Base-by-base conservation (phyloP, 768 basidiomycete genomes). In the Cubamyces sp. region DNA sequence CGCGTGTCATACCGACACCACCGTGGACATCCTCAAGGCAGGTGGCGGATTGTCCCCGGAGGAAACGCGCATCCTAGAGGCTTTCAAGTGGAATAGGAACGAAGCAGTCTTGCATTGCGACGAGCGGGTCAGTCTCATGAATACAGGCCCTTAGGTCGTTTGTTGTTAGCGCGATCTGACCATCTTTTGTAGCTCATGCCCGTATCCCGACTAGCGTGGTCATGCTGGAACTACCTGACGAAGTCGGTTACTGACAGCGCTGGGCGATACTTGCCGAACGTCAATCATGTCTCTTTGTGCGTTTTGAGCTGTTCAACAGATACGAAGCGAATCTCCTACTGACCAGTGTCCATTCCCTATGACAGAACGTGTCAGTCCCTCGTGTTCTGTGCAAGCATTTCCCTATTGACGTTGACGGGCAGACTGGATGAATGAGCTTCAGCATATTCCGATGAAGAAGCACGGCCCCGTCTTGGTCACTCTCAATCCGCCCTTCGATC, bases 161-260 rank as follows among this genome's bases (percentile, higher is more conserved):
- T 8, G 23, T 15, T 30, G n/a, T 15, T 30, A 16, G 40, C 7
- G 45, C 16, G 28, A 5, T 30, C 28, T 6, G n/a, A 21, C 25
- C 19, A 53, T 19, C 2, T 54, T 18, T 39, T 30, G 12, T 57
- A 90, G 87, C 70, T 92, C 15, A 91, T 92, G 88, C 91, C 90
- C 0, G 77, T 76, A 58, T 76, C 77, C 50, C 75, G 81, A 19
- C 64, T 75, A 12, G 88, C 87, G 0, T 92, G 90, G 87, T 87
- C 88, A 0, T 87, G 87, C 65, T 92, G 90, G 90, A 92, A 91
- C 71, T 91, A 89, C 70, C 72, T 91, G n/a, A 86, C 87, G 0
- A 76, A 73, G 39, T 84, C 82, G 18, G 69, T 72, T 18, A 56
- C 74, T 19, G 75, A 79, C 61, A 60, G 57, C 7, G 67, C 75